phyloP scores from a whole-genome alignment of 805 yeast genomes.

The Nakazawaea holstii region DNA sequence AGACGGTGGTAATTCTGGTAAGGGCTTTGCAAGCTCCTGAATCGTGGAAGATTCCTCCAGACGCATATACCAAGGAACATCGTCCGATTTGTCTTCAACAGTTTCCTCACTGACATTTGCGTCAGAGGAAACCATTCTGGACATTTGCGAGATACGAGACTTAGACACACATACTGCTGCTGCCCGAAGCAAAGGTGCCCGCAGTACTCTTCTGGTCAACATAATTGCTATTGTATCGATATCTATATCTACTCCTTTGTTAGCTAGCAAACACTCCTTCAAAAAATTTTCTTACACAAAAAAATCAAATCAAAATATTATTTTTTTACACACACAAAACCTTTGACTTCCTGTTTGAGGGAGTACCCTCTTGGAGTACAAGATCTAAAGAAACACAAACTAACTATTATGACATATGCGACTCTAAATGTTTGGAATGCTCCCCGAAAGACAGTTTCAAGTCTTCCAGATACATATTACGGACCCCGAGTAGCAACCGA shows the following conservation, averaged over 20 bases:
- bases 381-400: too few species aligned
- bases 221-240: background rate
- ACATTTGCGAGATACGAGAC: too few species aligned
- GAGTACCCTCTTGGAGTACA: too few species aligned
- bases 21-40: conserved; percentile 12
- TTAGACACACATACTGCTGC: too few species aligned
- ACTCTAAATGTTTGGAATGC: background rate
- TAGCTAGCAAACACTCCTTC: too few species aligned
- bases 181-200: too few species aligned
- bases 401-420: background rate
- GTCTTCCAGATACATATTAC: conserved; percentile 8
- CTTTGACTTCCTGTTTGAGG: too few species aligned
- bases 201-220: background rate
- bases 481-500: background rate
- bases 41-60: conserved; percentile 23
- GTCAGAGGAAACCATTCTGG: too few species aligned
- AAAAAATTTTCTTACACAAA: too few species aligned
- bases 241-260: too few species aligned
- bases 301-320: too few species aligned
- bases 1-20: conserved; percentile 56
- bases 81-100: background rate
- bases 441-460: conserved; percentile 1
- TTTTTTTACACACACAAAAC: too few species aligned
- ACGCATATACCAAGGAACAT: conserved; percentile 25
- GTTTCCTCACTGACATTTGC: background rate